phyloP scores from a whole-genome alignment of 2,329 filamentous ascomycete species.

The Cercospora berteroae region DNA sequence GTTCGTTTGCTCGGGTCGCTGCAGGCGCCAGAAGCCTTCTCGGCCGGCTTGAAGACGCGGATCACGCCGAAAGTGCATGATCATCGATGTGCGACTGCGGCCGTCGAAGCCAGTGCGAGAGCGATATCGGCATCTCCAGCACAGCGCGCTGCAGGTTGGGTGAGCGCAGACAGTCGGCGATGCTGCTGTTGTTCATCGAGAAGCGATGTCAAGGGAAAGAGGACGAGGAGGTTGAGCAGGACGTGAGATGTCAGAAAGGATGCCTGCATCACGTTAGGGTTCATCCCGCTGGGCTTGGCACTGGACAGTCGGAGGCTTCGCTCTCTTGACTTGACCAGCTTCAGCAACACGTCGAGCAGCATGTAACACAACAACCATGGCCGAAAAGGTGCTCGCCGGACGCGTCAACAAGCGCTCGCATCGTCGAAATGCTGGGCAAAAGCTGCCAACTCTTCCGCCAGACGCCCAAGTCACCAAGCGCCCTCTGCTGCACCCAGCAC shows the following conservation, averaged over 20 bases:
- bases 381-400: neutral
- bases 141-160: neutral
- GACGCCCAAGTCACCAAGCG: slow-evolving; percentile 50
- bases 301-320: neutral
- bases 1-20: neutral
- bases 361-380: neutral
- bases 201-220: neutral
- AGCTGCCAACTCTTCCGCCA: slow-evolving; percentile 14
- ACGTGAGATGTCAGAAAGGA: neutral
- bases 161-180: neutral
- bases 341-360: neutral
- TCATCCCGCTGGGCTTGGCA: neutral
- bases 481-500: slow-evolving; percentile 57
- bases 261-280: neutral
- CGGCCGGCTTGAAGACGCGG: neutral
- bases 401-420: slow-evolving; percentile 2
- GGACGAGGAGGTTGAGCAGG: neutral
- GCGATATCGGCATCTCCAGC: neutral
- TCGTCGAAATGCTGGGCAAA: neutral
- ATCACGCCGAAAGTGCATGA: neutral
- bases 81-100: neutral
- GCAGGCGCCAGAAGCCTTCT: neutral
- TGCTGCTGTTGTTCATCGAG: neutral
- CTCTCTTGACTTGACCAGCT: neutral
- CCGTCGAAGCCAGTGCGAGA: neutral